phyloP scores from a whole-genome alignment of 1,284 basidiomycete species.

The Paramarasmius palmivorus region DNA sequence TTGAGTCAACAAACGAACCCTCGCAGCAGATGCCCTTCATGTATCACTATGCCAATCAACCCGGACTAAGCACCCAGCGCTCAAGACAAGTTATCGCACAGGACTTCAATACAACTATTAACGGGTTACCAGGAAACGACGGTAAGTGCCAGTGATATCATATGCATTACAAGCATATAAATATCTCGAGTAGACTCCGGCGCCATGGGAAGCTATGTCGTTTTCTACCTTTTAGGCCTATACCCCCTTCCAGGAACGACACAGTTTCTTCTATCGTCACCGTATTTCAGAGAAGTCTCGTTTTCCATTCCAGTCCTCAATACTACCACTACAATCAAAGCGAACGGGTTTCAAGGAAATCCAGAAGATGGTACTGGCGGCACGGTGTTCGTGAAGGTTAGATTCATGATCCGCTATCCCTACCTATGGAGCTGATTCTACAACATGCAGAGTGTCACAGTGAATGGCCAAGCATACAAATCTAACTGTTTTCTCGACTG shows the following conservation, averaged over 20 bases:
- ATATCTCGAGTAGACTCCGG: constrained; percentile 27
- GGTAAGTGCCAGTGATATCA: not conserved
- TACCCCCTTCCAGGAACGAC: constrained; percentile 63
- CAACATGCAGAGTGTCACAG: constrained; percentile 11
- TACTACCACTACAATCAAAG: constrained; percentile 55
- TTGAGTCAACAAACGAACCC: constrained; percentile 59
- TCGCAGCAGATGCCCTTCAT: constrained; percentile 66
- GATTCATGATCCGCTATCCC: not conserved
- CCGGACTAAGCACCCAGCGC: constrained; percentile 39
- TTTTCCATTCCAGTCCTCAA: constrained; percentile 60
- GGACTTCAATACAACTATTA: constrained; percentile 15
- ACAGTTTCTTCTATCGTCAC: constrained; percentile 61
- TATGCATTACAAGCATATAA: not conserved
- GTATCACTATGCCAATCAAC: constrained; percentile 63
- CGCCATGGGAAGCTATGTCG: constrained; percentile 70
- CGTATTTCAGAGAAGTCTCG: constrained; percentile 59
- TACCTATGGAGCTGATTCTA: not conserved
- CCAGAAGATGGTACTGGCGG: constrained; percentile 27
- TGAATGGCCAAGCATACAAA: constrained; percentile 37
- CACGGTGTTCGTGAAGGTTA: constrained; percentile 14
- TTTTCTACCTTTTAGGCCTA: constrained; percentile 60
- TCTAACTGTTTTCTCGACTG: constrained; percentile 49
- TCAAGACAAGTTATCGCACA: constrained; percentile 10
- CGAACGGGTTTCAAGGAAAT: constrained; percentile 53
- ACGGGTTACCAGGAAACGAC: constrained; percentile 18